Base-by-base conservation (phyloP, 805 yeast species). In the Barnettozyma salicaria region DNA sequence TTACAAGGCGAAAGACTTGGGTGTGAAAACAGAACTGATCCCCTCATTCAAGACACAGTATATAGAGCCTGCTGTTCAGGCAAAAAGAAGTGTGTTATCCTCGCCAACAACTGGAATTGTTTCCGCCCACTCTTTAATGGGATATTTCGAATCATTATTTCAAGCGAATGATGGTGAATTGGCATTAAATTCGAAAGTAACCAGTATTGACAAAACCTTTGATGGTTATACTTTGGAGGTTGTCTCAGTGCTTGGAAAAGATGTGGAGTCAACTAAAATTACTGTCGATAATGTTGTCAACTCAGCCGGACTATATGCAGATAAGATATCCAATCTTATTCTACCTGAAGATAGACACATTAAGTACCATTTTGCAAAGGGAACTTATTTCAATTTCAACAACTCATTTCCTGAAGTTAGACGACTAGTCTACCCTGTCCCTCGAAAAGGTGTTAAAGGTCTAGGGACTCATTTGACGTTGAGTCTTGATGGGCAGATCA, bases 381-480 rank as follows among this genome's bases (percentile, higher is more conserved):
- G 97, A 0, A 84, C 78, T 45, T 88, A 89, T 56, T 89, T 72
- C 52, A 63, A 80, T 4, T 76, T 75, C 42, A 69, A 68, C 19
- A 56, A 67, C 2, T 61, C 68, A 4, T 53, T 55, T 12, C 78
- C 81, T 1, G 64, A 68, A 16, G 74, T 79, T 4, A 54, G 64
- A 37, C 61, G 85, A 40, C 57, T 80, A 23, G 63, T 88, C 1
- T 88, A 88, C 56, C 96, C 96, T 1, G 80, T 86, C 39, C 86
- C 87, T 1, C 77, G 80, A n/a, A 70, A 70, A 6, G 72, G 75
- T 36, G 72, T 78, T 0, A 69, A 82, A n/a, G 83, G 94, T 0
- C 63, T 89, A 39, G 97, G 97, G 0, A 84, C 92, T 0, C 97
- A 88, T 62, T 61, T 89, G 43, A 88, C 97, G 0, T 62, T 89